Base-by-base conservation (phyloP, 2,329 filamentous ascomycete genomes). In the Elsinoe australis region DNA sequence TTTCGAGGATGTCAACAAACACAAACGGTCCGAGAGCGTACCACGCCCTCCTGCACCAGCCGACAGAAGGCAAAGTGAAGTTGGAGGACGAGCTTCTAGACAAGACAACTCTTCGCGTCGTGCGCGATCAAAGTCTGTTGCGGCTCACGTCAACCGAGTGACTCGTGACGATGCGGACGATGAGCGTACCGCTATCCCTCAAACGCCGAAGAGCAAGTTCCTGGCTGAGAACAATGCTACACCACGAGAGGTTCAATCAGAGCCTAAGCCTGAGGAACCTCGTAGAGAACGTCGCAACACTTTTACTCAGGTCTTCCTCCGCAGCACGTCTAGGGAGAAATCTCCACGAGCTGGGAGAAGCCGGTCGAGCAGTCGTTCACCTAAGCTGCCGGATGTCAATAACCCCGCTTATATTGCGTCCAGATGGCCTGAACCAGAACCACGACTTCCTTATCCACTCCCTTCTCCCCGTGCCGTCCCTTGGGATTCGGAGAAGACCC, bases 381-480 rank as follows among this genome's bases (percentile, higher is more conserved):
- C 44, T 2, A 47, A 47, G 32, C 17, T 47, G 10, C 44, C 44
- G 3, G 44, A 39, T 17, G 32, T 48, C 10, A 39, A 48, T 21
- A 48, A 19, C n/a, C 45, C 45, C 4, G 45, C 45, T 9, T 48
- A 48, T 24, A 48, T 48, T 26, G 45, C 45, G 10, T 34, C 45
- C 10, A 19, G 45, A 18, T 36, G 38, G 12, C 17, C 45, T 7
- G 38, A 32, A 3, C 45, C 45, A 22, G n/a, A n/a, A n/a, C 45
- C 45, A 31, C 45, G 32, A 3, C 33, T 34, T 22, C 21, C 44
- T 12, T 26, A 31, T 6, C 32, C 24, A 3, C 17, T 32, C 7
- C 24, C 39, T 19, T 31, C 28, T 7, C 24, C 28, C 12, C 39
- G 39, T 15, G 32, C 28, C 26, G 21, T 32, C 22, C 36, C 36